phyloP scores from a whole-genome alignment of 768 basidiomycete genomes.

The Tephrocybe sp. region DNA sequence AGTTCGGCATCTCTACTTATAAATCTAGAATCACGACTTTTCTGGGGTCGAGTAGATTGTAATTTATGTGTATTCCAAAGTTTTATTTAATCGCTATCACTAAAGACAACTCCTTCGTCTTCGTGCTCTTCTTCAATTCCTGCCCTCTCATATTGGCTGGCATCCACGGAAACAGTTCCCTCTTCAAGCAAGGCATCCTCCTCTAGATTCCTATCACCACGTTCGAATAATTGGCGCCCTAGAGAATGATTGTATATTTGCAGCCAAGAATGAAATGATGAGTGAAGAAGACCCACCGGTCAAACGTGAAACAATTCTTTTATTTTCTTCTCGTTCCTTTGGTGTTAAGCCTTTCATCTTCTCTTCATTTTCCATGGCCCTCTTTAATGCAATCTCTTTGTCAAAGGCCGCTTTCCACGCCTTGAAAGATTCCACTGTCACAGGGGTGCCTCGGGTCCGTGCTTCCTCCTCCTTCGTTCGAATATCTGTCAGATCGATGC shows the following conservation, averaged over 20 bases:
- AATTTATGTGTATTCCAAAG: neutral
- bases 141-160: constrained; percentile 83
- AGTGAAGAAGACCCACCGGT: constrained; percentile 51
- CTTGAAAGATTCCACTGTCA: constrained; percentile 78
- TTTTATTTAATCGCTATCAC: constrained; percentile 90
- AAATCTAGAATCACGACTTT: no score
- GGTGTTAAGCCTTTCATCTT: constrained; percentile 61
- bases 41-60: no score
- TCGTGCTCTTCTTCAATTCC: constrained; percentile 63
- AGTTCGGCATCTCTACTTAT: neutral
- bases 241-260: constrained; percentile 6
- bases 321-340: constrained; percentile 86
- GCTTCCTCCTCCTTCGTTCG: constrained; percentile 75
- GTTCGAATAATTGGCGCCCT: constrained; percentile 94
- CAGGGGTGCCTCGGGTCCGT: constrained; percentile 86
- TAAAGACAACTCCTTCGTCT: constrained; percentile 69
- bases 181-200: constrained; percentile 85
- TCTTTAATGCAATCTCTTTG: constrained; percentile 56
- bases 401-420: constrained; percentile 84
- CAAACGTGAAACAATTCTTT: constrained; percentile 55
- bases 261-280: neutral
- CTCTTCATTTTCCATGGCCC: constrained; percentile 73
- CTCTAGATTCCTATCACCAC: constrained; percentile 64
- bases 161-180: constrained; percentile 81
- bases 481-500: constrained; percentile 4